Evolutionary conservation across 768 basidiomycete genomes (phyloP).

Genomic region (Panaeolus papilionaceus): DNA sequence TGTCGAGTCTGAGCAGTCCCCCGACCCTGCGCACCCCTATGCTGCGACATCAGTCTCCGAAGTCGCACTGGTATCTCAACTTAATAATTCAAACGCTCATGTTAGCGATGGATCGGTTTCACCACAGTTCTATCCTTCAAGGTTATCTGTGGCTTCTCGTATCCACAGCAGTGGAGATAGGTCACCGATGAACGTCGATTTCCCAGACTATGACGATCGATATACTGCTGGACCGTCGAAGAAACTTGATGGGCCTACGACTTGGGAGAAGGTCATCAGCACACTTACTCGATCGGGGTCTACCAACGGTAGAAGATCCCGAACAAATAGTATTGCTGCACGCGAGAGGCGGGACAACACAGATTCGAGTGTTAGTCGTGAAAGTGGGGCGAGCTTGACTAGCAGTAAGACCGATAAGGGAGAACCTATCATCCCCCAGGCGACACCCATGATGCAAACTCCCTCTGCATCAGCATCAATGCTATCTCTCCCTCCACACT

Average conservation of each 20-base stretch:
- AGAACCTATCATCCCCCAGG: slow-evolving; percentile 47
- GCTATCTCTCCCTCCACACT: slow-evolving; percentile 63
- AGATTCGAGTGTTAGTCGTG: slow-evolving; percentile 75
- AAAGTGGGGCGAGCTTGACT: slow-evolving; percentile 76
- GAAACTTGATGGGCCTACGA: slow-evolving; percentile 58
- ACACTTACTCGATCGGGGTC: slow-evolving; percentile 72
- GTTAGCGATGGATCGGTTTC: slow-evolving; percentile 56
- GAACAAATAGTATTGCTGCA: slow-evolving; percentile 76
- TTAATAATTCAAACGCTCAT: slow-evolving; percentile 42
- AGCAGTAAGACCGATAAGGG: slow-evolving; percentile 66
- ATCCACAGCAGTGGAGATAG: slow-evolving; percentile 57
- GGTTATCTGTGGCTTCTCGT: slow-evolving; percentile 67
- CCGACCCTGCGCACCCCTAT: slow-evolving; percentile 39
- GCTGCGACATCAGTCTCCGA: slow-evolving; percentile 36
- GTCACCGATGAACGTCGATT: slow-evolving; percentile 59
- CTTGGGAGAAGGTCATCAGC: slow-evolving; percentile 78
- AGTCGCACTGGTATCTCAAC: slow-evolving; percentile 44
- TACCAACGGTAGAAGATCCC: slow-evolving; percentile 73
- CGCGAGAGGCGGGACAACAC: slow-evolving; percentile 72
- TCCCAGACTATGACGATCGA: slow-evolving; percentile 57
- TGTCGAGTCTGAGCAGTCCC: slow-evolving; percentile 67
- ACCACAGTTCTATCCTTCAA: slow-evolving; percentile 62
- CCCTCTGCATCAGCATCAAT: slow-evolving; percentile 77
- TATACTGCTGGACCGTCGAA: slow-evolving; percentile 54
- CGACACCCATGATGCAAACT: slow-evolving; percentile 56